These are phyloP conservation scores for Aspergillus sp. DNA, from an alignment of 2,329 filamentous ascomycete species.

Conservation along the genomic window DNA sequence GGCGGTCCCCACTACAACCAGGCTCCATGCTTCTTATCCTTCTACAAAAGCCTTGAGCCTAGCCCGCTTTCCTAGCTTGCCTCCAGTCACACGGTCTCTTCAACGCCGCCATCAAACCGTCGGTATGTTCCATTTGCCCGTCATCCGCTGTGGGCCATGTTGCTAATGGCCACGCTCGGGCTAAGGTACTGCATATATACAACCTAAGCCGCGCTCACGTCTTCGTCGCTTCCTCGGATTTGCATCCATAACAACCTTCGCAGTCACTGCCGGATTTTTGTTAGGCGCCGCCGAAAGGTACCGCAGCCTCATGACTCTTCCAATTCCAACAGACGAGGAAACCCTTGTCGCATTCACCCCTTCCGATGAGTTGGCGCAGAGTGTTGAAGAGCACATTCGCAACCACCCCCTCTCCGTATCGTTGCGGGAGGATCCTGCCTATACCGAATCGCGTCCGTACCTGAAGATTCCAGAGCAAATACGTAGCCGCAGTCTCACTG, in stretches of 20 bases:
- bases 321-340: constrained; percentile 67
- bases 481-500: constrained; percentile 75
- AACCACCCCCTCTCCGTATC: constrained; percentile 70
- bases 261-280: constrained; percentile 31
- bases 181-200: not conserved
- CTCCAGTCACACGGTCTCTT: constrained; percentile 3
- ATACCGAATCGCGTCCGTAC: constrained; percentile 78
- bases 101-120: constrained; percentile 10
- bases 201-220: constrained; percentile 27
- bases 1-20: constrained; percentile 19
- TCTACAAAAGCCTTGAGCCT: constrained; percentile 13
- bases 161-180: not conserved
- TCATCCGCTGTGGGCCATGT: not conserved
- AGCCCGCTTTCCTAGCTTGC: constrained; percentile 2
- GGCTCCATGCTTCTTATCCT: constrained; percentile 13
- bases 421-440: constrained; percentile 66
- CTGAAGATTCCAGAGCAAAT: constrained; percentile 75
- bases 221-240: constrained; percentile 38
- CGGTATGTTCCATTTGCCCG: not conserved
- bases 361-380: constrained; percentile 50
- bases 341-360: constrained; percentile 66
- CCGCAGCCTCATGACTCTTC: constrained; percentile 34
- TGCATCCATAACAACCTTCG: constrained; percentile 33
- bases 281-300: constrained; percentile 1
- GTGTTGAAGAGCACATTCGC: constrained; percentile 72